These are phyloP conservation scores for Crepidotus variabilis DNA, from an alignment of 768 basidiomycete genomes.

Conservation along the genomic window DNA sequence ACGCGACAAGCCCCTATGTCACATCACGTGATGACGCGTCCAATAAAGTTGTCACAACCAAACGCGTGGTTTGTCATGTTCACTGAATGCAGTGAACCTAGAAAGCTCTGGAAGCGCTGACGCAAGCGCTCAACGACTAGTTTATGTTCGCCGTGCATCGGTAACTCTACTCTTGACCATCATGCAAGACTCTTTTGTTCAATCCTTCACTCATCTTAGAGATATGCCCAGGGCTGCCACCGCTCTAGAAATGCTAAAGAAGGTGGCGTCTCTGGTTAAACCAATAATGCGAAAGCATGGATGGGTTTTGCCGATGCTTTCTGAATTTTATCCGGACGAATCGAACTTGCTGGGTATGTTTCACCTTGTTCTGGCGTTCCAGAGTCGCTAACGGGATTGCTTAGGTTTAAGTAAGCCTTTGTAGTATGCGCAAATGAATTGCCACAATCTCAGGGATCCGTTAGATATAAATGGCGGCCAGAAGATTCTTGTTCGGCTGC, in stretches of 20 bases:
- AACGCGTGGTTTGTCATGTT: slow-evolving; percentile 11
- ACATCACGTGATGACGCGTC: slow-evolving; percentile 7
- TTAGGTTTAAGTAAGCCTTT: slow-evolving; percentile 33
- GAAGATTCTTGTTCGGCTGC: slow-evolving; percentile 79
- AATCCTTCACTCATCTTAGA: slow-evolving; percentile 70
- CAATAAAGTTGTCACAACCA: slow-evolving; percentile 10
- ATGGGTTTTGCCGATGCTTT: slow-evolving; percentile 77
- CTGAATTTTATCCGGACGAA: slow-evolving; percentile 84
- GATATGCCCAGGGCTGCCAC: slow-evolving; percentile 61
- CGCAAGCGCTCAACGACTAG: slow-evolving; percentile 15
- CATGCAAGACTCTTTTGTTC: slow-evolving; percentile 59
- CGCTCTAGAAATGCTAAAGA: slow-evolving; percentile 65
- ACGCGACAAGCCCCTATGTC: no score
- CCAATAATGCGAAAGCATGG: slow-evolving; percentile 87
- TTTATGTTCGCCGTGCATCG: not conserved
- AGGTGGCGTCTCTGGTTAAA: slow-evolving; percentile 77
- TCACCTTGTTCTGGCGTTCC: not conserved
- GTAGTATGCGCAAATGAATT: not conserved
- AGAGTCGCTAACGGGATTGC: not conserved
- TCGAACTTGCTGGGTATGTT: slow-evolving; percentile 67
- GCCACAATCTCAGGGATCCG: slow-evolving; percentile 5
- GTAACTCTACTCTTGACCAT: not conserved
- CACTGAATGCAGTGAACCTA: slow-evolving; percentile 2
- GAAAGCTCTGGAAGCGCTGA: slow-evolving; percentile 14
- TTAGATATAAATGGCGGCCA: slow-evolving; percentile 76